phyloP scores from a whole-genome alignment of 805 yeast species.

The Komagataella populi region DNA sequence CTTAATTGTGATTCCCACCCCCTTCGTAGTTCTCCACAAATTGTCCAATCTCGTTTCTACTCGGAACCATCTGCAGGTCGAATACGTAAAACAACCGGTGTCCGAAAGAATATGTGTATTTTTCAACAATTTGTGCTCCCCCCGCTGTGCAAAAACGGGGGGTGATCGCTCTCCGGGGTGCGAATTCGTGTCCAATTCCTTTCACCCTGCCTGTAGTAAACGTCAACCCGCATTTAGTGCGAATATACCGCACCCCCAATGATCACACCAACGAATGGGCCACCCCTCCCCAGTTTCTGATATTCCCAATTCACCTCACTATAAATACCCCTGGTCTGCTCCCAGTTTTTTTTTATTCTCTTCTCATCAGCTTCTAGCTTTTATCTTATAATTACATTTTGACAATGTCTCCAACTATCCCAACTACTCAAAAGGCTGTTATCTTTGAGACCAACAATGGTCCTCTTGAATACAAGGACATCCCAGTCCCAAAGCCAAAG shows the following conservation, averaged over 20 bases:
- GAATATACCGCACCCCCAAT: not conserved
- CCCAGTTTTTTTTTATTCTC: not conserved
- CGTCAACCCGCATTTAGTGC: not conserved
- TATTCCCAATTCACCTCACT: not conserved
- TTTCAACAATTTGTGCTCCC: not conserved
- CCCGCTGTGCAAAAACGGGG: not conserved
- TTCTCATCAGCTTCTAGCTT: not conserved
- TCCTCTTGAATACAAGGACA: conserved; percentile 50
- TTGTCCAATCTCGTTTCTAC: not conserved
- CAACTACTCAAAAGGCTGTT: conserved; percentile 58
- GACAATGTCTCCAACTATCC: conserved; percentile 19
- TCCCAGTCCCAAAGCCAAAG: conserved; percentile 58
- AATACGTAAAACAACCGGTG: not conserved
- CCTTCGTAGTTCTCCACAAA: not conserved
- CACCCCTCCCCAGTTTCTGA: not conserved
- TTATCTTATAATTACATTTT: not conserved
- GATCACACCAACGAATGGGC: not conserved
- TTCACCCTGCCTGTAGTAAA: not conserved
- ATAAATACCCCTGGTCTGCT: not conserved
- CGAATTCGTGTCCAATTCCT: not conserved
- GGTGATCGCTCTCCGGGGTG: not conserved
- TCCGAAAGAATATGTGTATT: not conserved
- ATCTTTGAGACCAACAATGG: conserved; percentile 56
- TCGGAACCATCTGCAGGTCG: not conserved
- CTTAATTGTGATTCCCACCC: not conserved